phyloP scores from a whole-genome alignment of 768 basidiomycete species.

The Russula virescens region DNA sequence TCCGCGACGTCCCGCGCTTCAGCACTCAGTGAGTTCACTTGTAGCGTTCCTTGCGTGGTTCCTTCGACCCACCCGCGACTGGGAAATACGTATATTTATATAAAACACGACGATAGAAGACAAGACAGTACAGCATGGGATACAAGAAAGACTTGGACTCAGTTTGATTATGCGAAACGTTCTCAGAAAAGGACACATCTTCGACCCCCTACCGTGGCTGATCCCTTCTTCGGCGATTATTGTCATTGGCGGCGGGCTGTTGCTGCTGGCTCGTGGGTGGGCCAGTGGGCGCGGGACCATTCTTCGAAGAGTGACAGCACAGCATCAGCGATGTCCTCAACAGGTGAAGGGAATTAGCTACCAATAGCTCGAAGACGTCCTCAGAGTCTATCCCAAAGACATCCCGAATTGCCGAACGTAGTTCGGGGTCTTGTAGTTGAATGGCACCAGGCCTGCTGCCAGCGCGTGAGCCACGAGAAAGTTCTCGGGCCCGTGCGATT shows the following conservation, averaged over 20 bases:
- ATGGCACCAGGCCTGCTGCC: neutral
- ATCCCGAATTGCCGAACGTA: neutral
- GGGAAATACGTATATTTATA: no score
- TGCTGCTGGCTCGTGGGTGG: no score
- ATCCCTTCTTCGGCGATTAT: neutral
- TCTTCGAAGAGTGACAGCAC: neutral
- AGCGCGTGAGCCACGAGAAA: neutral
- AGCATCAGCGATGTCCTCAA: neutral
- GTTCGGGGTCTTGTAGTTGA: neutral
- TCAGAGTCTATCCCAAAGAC: neutral
- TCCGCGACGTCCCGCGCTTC: no score
- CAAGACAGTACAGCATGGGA: no score
- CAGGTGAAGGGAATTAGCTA: neutral
- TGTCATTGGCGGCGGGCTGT: neutral
- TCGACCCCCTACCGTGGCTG: no score
- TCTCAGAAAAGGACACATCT: no score
- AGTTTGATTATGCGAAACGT: no score
- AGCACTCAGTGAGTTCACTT: no score
- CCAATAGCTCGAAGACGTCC: neutral
- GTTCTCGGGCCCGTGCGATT: constrained; percentile 51
- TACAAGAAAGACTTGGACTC: no score
- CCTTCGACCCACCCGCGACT: no score
- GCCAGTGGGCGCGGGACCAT: neutral
- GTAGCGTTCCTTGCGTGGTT: no score
- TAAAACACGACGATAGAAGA: no score